phyloP scores from a whole-genome alignment of 371 early-diverging fungal species.

The Zancudomyces culisetae region DNA sequence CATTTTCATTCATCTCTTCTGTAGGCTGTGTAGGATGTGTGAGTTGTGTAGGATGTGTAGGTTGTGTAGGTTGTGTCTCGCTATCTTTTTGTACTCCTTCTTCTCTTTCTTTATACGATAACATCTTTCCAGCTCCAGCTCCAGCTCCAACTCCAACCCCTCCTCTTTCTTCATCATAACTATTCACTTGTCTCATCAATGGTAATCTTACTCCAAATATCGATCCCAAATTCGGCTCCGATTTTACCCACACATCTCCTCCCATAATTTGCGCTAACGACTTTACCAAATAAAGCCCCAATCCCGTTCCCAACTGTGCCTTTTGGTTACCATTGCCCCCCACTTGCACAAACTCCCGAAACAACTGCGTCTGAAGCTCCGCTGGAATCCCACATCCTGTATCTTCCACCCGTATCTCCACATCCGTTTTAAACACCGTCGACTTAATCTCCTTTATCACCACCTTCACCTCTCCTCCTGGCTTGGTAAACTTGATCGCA shows the following conservation, averaged over 20 bases:
- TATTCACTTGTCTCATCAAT: background rate
- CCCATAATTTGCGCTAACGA: constrained; percentile 3
- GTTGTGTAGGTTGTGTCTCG: no score
- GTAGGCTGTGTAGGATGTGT: no score
- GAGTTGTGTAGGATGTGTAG: no score
- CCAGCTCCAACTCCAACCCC: background rate
- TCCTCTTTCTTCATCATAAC: background rate
- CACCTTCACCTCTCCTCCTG: constrained; percentile 4
- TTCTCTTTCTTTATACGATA: no score
- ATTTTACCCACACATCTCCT: constrained; percentile 3
- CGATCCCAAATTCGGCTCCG: constrained; percentile 1
- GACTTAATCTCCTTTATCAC: background rate
- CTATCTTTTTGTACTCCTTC: no score
- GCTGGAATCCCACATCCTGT: constrained; percentile 5
- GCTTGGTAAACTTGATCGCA: constrained; percentile 16
- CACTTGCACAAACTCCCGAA: constrained; percentile 4
- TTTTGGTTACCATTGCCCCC: background rate
- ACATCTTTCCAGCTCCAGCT: no score
- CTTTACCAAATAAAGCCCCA: constrained; percentile 5
- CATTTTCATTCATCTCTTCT: no score
- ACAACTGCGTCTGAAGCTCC: constrained; percentile 1
- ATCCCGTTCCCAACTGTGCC: constrained; percentile 3
- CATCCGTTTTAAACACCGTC: background rate
- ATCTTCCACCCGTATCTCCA: constrained; percentile 2
- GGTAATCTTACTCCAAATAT: constrained; percentile 2